Conservation (phyloP, 2,329 filamentous ascomycete genomes). For the Arthroderma uncinatum region DNA sequence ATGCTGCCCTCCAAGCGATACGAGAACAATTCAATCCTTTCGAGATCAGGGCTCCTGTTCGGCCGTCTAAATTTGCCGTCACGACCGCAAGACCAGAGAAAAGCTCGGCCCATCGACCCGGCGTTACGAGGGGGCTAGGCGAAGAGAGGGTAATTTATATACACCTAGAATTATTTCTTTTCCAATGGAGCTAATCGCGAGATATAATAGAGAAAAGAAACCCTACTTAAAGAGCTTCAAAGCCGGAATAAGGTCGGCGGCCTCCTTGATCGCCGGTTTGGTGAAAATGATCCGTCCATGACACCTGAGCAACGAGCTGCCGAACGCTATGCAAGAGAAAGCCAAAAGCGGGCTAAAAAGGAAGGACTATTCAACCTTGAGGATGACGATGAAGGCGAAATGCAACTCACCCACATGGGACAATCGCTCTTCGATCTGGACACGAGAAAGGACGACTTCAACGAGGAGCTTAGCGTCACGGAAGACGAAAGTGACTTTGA, state of each 20-base stretch:
- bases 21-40: slow-evolving; percentile 97
- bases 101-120: slow-evolving; percentile 59
- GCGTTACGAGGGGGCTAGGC: slow-evolving; percentile 70
- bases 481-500: slow-evolving; percentile 51
- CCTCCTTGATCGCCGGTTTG: slow-evolving; percentile 84
- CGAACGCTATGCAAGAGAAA: slow-evolving; percentile 81
- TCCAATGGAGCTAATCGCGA: slow-evolving; percentile 1
- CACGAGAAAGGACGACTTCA: slow-evolving; percentile 58
- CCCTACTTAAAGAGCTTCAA: slow-evolving; percentile 81
- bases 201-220: slow-evolving; percentile 56
- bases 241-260: slow-evolving; percentile 82
- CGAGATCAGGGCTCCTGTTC: slow-evolving; percentile 70
- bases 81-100: slow-evolving; percentile 50
- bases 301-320: slow-evolving; percentile 85
- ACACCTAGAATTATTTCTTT: slow-evolving; percentile 8
- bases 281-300: slow-evolving; percentile 91
- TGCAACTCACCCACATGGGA: slow-evolving; percentile 72
- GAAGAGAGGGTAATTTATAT: slow-evolving; percentile 58
- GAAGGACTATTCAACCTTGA: slow-evolving; percentile 82
- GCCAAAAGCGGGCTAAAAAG: slow-evolving; percentile 66
- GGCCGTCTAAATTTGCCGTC: slow-evolving; percentile 74
- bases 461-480: slow-evolving; percentile 53
- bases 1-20: slow-evolving; percentile 70
- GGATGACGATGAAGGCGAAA: slow-evolving; percentile 59
- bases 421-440: slow-evolving; percentile 56